Evolutionary conservation across 805 yeast genomes (phyloP), one percentile per base, ranked within the genome.

Genomic region (Teunomyces kruisii): DNA sequence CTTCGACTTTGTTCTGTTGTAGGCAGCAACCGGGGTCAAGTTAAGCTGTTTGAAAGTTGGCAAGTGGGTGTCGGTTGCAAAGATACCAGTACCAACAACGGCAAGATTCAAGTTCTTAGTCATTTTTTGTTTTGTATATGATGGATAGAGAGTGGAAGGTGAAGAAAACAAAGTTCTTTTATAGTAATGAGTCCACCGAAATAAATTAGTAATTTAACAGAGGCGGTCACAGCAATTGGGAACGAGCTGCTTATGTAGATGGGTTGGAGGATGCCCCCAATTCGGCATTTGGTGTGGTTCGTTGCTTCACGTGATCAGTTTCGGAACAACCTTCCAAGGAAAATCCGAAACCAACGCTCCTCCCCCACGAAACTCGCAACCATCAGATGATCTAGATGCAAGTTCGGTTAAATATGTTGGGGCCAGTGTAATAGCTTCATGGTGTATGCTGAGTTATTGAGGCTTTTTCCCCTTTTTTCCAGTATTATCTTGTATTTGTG

Each of bases 71-170:
- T 85, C 88, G 24, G 80, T 79, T 50, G 98, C 97, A 62, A 92
- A 92, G 57, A 92, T 88, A 55, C 94, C 94, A 3, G 94, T 86
- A 44, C 94, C 94, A 45, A 86, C 78, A 39, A 86, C 70, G 43
- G 86, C 89, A 41, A 83, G 79, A 60, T 79, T 84, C 39, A 79
- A 65, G 30, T 28, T 36, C 22, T 37, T 42, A 26, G 49, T 13
- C 49, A 46, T 46, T 27, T n/a, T 45, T 7, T 9, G 9, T 17
- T 29, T 32, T 7, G 44, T 17, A 22, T 29, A 26, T 31, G 10
- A 15, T 31, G 7, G 33, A 12, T 6, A 15, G 33, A 6, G 28
- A 5, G 14, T 27, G 39, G 12, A 10, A 26, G 17, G 15, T 36
- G 15, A 8, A 22, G 19, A 9, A 13, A 7, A 6, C 16, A 13